Evolutionary conservation across 2,329 filamentous ascomycete genomes (phyloP).

Genomic region (Aspergillus sp.): DNA sequence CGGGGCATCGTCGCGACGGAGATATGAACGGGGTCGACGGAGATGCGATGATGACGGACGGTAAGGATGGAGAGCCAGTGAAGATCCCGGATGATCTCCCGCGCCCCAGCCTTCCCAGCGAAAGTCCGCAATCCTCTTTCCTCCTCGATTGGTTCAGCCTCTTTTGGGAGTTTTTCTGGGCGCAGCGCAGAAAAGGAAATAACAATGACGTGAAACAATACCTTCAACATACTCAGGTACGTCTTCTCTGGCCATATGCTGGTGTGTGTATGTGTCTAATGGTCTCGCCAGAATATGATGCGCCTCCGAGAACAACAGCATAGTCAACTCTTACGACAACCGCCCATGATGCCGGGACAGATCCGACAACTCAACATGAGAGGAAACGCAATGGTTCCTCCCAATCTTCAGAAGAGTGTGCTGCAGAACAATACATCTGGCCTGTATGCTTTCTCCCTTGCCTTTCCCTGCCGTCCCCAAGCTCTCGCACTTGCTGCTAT

Average conservation of each 20-base stretch:
- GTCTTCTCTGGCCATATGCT: neutral
- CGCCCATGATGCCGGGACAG: conserved; percentile 58
- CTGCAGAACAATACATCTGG: conserved; percentile 66
- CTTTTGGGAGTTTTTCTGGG: conserved; percentile 94
- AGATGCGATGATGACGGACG: conserved; percentile 78
- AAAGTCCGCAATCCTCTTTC: conserved; percentile 69
- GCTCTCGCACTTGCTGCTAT: neutral
- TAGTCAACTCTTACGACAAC: conserved; percentile 72
- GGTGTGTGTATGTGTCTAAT: neutral
- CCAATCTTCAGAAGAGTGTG: conserved; percentile 66
- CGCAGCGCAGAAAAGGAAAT: conserved; percentile 69
- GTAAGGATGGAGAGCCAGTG: conserved; percentile 70
- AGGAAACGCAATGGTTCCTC: conserved; percentile 36
- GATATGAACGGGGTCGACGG: conserved; percentile 72
- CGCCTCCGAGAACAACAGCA: conserved; percentile 73
- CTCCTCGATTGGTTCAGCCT: conserved; percentile 97
- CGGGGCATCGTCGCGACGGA: conserved; percentile 65
- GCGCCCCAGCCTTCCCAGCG: conserved; percentile 56
- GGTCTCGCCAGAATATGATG: conserved; percentile 54
- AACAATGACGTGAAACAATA: conserved; percentile 70
- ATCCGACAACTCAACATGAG: conserved; percentile 64
- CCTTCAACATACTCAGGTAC: conserved; percentile 77
- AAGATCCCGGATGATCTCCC: conserved; percentile 82
- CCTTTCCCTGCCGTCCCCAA: neutral
- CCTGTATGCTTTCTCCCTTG: conserved; percentile 31